Evolutionary conservation across 1,284 basidiomycete species (phyloP).

Genomic region (Cryptococcus depauperatus): DNA sequence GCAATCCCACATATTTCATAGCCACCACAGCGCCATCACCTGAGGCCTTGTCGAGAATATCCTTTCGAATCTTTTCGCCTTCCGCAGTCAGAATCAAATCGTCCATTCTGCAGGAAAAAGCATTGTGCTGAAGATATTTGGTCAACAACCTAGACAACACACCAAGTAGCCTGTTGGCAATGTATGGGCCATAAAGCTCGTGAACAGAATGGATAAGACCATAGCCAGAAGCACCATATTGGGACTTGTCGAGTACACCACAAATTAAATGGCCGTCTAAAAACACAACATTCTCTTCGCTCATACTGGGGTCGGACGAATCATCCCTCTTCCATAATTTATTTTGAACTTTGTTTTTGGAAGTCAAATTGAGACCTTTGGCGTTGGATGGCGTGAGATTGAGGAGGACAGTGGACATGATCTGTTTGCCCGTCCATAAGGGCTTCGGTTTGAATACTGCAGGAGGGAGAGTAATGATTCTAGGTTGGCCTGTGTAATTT

Average conservation of each 20-base stretch:
- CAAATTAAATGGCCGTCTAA: slow-evolving; percentile 87
- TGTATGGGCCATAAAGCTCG: slow-evolving; percentile 89
- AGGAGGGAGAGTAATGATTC: slow-evolving; percentile 77
- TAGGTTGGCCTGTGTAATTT: slow-evolving; percentile 57
- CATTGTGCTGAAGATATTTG: slow-evolving; percentile 92
- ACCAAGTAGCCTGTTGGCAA: slow-evolving; percentile 84
- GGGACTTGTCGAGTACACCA: slow-evolving; percentile 93
- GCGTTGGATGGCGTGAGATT: slow-evolving; percentile 82
- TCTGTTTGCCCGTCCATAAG: slow-evolving; percentile 97
- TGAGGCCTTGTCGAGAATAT: slow-evolving; percentile 61
- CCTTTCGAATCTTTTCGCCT: slow-evolving; percentile 64
- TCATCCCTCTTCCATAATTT: slow-evolving; percentile 61
- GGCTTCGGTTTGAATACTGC: slow-evolving; percentile 84
- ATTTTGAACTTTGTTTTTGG: slow-evolving; percentile 79
- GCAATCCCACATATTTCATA: slow-evolving; percentile 55
- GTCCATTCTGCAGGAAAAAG: slow-evolving; percentile 99
- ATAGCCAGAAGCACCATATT: slow-evolving; percentile 92
- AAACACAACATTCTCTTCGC: slow-evolving; percentile 82
- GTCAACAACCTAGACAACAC: slow-evolving; percentile 91
- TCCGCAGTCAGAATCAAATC: slow-evolving; percentile 81
- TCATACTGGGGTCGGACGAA: slow-evolving; percentile 44
- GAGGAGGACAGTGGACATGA: slow-evolving; percentile 83
- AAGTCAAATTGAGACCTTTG: slow-evolving; percentile 75
- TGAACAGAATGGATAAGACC: slow-evolving; percentile 98
- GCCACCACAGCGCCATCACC: slow-evolving; percentile 78